A percentile compares a stretch with the other conserved stretches of the same genome.
Evolutionary conservation across 345 rosid species (phyloP).

Genomic region (Dimocarpus longan): DNA sequence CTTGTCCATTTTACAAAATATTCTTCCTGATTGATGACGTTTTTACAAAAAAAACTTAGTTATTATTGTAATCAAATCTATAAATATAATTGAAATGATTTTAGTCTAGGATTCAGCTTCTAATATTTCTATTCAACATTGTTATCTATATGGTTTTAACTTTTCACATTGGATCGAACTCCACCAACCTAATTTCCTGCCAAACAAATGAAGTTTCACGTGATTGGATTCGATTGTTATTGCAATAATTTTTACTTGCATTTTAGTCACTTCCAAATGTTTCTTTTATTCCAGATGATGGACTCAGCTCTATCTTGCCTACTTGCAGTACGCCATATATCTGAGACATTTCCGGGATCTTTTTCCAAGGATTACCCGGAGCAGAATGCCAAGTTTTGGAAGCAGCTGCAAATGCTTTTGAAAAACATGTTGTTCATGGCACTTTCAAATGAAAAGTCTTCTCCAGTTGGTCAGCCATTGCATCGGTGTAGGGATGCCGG

Average conservation of each 20-base stretch:
- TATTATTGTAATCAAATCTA: neutral
- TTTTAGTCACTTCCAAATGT: neutral
- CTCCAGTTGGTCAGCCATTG: constrained; percentile 26
- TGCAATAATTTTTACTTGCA: too few species aligned
- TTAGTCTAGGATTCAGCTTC: neutral
- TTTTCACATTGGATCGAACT: too few species aligned
- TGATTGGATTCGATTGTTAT: too few species aligned
- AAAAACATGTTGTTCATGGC: constrained; percentile 62
- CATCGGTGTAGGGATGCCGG: constrained; percentile 44
- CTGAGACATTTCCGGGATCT: constrained; percentile 36
- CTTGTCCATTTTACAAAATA: too few species aligned
- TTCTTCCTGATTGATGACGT: neutral
- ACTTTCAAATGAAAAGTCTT: constrained; percentile 40
- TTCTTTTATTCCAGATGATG: constrained; percentile 56
- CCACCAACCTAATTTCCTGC: too few species aligned
- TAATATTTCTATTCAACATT: too few species aligned
- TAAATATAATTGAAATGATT: neutral
- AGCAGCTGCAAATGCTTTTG: constrained; percentile 66
- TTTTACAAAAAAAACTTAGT: neutral
- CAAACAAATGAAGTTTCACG: too few species aligned
- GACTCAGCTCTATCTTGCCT: constrained; percentile 68
- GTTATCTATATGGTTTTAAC: too few species aligned
- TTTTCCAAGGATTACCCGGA: constrained; percentile 45
- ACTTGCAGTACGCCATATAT: constrained; percentile 61
- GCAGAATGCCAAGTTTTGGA: constrained; percentile 63